Conservation (phyloP, 805 yeast genomes). For the Blastobotrys muscicola region DNA sequence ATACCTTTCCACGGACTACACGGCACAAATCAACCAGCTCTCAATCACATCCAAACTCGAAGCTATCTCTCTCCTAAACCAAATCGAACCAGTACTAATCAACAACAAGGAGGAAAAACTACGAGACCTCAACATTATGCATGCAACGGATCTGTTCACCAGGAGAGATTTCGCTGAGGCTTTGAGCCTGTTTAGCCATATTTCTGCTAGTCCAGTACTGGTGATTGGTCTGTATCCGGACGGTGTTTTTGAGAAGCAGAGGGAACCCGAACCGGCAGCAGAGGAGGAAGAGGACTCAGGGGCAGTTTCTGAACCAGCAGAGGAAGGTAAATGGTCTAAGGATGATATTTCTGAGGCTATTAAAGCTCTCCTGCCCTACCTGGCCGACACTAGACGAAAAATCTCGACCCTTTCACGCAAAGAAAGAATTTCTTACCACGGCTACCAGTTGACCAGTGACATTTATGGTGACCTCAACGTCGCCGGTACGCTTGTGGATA, state of each 20-base stretch:
- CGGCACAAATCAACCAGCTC: constrained; percentile 28
- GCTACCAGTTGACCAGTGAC: constrained; percentile 19
- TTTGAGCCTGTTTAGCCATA: constrained; percentile 39
- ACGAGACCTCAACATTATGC: constrained; percentile 36
- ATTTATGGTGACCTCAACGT: constrained; percentile 25
- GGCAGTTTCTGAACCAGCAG: too few relatives aligned
- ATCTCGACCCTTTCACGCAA: constrained; percentile 23
- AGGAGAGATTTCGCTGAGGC: constrained; percentile 29
- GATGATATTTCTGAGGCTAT: constrained; percentile 15
- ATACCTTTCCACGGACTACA: constrained; percentile 24
- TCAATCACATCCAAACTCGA: constrained; percentile 23
- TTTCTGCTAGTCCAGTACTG: constrained; percentile 49
- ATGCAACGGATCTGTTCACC: constrained; percentile 30
- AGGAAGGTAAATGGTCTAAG: background rate
- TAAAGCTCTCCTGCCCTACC: constrained; percentile 32
- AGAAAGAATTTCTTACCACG: constrained; percentile 14
- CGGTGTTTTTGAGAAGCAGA: constrained; percentile 1
- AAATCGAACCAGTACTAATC: constrained; percentile 23
- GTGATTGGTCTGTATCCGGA: constrained; percentile 41
- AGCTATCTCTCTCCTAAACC: constrained; percentile 36
- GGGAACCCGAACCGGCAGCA: constrained; percentile 1
- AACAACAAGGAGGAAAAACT: constrained; percentile 27
- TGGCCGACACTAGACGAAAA: constrained; percentile 43
- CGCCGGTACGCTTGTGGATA: constrained; percentile 49
- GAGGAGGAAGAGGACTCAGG: too few relatives aligned